Base-by-base conservation (phyloP, 2,329 filamentous ascomycete species). In the Orbilia quercus region DNA sequence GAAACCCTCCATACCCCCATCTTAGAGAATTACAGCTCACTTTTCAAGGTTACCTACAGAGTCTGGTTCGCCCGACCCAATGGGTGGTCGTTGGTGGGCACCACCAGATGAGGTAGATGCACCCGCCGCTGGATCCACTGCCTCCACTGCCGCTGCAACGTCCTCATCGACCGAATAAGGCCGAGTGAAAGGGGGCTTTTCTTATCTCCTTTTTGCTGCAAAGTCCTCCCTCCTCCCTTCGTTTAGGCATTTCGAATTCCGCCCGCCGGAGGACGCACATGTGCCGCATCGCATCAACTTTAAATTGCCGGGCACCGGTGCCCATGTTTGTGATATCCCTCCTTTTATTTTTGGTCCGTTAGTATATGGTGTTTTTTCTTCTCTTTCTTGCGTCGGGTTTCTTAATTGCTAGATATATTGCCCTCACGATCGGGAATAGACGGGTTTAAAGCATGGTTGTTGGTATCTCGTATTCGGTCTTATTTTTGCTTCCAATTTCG, bases 1-100 rank as follows among this genome's bases (percentile, higher is more conserved):
- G 7, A 54, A 9, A 22, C 16, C n/a, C n/a, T n/a, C n/a, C n/a
- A n/a, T n/a, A n/a, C n/a, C n/a, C n/a, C n/a, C n/a, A n/a, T 16
- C 31, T 25, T 47, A 59, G 58, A 66, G 69, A 66, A 73, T 66
- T 57, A 73, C 69, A 64, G 69, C 69, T 73, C 69, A 73, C 60
- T 66, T 66, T 42, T 73, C 51, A 73, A 64, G 69, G 69, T 62
- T 73, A 47, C 60, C 38, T 73, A 54, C 69, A 73, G 69, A 73
- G 12, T 73, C 57, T 73, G 69, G 69, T 73, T 20, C 59, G 69
- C 45, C 69, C 69, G 69, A 73, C 59, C 69, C 69, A 73, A 73
- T 73, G 69, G 69, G 69, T 73, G 69, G 69, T 62, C 69, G 69
- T 62, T 73, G 69, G 69, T 73, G 69, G 69, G 47, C 59, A 66